Evolutionary conservation across 495 filamentous ascomycete genomes (phyloP), one percentile per base, ranked within the genome.

Genomic region (Sphaerosporella brunnea): DNA sequence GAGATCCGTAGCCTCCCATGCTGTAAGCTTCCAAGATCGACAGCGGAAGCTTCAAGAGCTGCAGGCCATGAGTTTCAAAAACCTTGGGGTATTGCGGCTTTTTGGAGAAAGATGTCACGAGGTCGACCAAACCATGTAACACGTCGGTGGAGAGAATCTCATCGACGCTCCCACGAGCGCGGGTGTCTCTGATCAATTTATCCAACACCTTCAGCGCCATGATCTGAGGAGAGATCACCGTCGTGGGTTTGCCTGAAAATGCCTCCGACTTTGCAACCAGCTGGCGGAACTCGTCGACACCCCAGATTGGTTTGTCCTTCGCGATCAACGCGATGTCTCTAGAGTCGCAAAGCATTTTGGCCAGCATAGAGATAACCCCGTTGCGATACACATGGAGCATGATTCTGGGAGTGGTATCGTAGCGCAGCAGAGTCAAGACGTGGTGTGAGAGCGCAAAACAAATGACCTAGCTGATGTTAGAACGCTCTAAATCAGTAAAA

Each of bases 11-110:
- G 5, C 47, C 32, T 2, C 57, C 57, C 50, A 71, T 56, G 19
- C 65, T 71, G 53, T 70, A 73, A 1, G 72, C 70, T 54, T 85
- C 82, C 7, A 84, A 55, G n/a, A 79, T 72, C 0, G 77, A 79
- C 13, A 85, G 61, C 9, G 68, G 61, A 28, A 73, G 51, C 39
- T 64, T 55, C 9, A 69, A 49, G 15, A 59, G 53, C 16, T 66
- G 50, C 10, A 54, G 55, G 18, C 60, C 53, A 64, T 46, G 52
- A 54, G 7, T 58, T 48, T 36, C 55, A 23, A 19, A 20, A 28
- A n/a, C 60, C 53, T 26, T 61, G 58, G 53, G 59, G 52, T 53
- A 52, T 57, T 53, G 62, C 53, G 24, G 62, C 53, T 25, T 13
- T 20, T 40, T 19, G 8, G 23, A 18, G 15, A 60, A 60, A 2